Percentiles rank a stretch among this genome's conserved stretches.
Conservation (phyloP, 441 rosid species). For the Syzygium malaccense region DNA sequence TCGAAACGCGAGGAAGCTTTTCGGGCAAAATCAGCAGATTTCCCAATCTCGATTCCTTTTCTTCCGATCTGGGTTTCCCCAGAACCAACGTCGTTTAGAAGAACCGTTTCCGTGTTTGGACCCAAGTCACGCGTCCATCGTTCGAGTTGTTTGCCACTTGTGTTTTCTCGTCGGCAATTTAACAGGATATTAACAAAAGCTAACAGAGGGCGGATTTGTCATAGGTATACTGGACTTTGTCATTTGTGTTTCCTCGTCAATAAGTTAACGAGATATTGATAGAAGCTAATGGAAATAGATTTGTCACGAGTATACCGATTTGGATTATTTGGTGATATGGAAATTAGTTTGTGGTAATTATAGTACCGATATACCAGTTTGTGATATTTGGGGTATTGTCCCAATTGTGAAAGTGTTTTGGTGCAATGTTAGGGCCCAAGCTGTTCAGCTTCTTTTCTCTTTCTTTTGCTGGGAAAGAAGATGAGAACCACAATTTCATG, state of each 20-base stretch:
- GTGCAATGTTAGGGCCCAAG: neutral
- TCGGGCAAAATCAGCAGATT: fast-evolving
- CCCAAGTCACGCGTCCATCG: neutral
- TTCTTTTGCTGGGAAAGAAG: neutral
- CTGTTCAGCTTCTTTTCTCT: neutral
- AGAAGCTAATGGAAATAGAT: too few relatives aligned
- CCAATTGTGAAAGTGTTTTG: neutral
- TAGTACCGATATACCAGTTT: fast-evolving
- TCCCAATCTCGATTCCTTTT: fast-evolving
- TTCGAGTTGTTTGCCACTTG: neutral
- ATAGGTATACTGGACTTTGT: fast-evolving
- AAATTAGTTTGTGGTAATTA: neutral
- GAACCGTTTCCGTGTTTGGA: neutral
- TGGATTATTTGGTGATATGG: neutral
- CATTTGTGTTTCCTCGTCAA: too few relatives aligned
- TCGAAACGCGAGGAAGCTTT: fast-evolving
- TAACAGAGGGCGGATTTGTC: fast-evolving
- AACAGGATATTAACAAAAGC: fast-evolving
- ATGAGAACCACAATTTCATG: neutral
- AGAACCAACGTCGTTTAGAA: neutral
- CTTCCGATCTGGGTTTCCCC: neutral
- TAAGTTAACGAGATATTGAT: neutral
- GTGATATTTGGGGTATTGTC: neutral
- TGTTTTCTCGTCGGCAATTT: neutral
- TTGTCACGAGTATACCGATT: neutral